Evolutionary conservation across 2,329 filamentous ascomycete genomes (phyloP).

Genomic region (Aspergillus calidoustus): DNA sequence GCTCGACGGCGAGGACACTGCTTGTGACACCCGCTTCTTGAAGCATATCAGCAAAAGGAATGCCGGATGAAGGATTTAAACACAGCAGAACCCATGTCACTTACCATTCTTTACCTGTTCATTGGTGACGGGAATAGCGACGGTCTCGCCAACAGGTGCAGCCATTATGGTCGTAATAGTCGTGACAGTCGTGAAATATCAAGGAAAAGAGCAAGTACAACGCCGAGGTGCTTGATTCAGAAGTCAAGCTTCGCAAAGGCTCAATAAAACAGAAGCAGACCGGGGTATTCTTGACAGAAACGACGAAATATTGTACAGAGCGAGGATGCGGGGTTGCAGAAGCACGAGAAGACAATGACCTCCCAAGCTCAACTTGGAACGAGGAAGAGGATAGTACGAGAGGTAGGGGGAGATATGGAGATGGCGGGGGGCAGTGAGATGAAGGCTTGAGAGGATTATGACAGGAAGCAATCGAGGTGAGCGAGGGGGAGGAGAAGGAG

Average conservation of each 20-base stretch:
- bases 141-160: slow-evolving; percentile 25
- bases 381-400: slow-evolving; percentile 12
- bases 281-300: slow-evolving; percentile 18
- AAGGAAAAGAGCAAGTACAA: slow-evolving; percentile 27
- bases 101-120: slow-evolving; percentile 32
- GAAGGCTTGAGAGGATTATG: slow-evolving; percentile 13
- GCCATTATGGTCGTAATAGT: slow-evolving; percentile 28
- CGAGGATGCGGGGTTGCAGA: slow-evolving; percentile 23
- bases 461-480: slow-evolving; percentile 21
- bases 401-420: slow-evolving; percentile 19
- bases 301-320: slow-evolving; percentile 15
- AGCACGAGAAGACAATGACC: slow-evolving; percentile 10
- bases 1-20: slow-evolving; percentile 24
- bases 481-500: slow-evolving; percentile 16
- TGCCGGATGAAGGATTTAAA: not conserved
- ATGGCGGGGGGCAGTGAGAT: slow-evolving; percentile 14
- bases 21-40: slow-evolving; percentile 30
- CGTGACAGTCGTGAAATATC: slow-evolving; percentile 28
- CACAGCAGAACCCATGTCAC: slow-evolving; percentile 10
- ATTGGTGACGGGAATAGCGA: slow-evolving; percentile 35
- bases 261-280: slow-evolving; percentile 15
- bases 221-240: slow-evolving; percentile 15
- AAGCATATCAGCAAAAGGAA: slow-evolving; percentile 8
- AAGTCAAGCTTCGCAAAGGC: slow-evolving; percentile 8
- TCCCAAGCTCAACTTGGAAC: slow-evolving; percentile 24